These are phyloP conservation scores for Colletotrichum sp. DNA, from an alignment of 2,329 filamentous ascomycete species.

Conservation along the genomic window DNA sequence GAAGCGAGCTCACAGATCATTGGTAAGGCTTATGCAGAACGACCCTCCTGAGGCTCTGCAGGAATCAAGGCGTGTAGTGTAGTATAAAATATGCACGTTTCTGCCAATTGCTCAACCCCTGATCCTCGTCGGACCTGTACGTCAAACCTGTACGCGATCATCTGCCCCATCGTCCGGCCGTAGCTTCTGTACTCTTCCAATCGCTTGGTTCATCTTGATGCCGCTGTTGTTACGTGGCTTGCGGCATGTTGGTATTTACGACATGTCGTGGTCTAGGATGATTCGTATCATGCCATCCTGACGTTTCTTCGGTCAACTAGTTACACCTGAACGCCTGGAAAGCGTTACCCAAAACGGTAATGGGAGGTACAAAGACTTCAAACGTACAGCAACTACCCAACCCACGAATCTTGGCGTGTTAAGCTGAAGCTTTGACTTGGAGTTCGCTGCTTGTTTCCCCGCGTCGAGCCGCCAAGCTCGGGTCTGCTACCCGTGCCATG, in stretches of 20 bases:
- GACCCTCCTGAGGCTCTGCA: neutral
- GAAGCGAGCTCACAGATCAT: neutral
- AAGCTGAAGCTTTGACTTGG: neutral
- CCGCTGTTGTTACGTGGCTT: neutral
- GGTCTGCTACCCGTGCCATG: neutral
- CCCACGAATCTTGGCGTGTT: neutral
- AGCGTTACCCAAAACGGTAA: neutral
- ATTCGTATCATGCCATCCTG: neutral
- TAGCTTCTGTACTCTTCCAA: neutral
- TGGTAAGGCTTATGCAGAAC: neutral
- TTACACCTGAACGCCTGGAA: neutral
- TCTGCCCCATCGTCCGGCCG: neutral
- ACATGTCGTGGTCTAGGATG: neutral
- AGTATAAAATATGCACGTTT: neutral
- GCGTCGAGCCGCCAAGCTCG: neutral
- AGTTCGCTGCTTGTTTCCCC: neutral
- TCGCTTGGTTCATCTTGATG: no score
- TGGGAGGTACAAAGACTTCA: neutral
- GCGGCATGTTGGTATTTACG: neutral
- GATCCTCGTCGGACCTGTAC: neutral
- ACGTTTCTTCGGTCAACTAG: neutral
- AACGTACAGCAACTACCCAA: neutral
- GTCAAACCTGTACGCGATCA: neutral
- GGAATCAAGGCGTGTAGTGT: neutral
- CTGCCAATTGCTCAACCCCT: neutral